phyloP scores from a whole-genome alignment of 192 early-diverging fungal species.

The Coemansia sp. region DNA sequence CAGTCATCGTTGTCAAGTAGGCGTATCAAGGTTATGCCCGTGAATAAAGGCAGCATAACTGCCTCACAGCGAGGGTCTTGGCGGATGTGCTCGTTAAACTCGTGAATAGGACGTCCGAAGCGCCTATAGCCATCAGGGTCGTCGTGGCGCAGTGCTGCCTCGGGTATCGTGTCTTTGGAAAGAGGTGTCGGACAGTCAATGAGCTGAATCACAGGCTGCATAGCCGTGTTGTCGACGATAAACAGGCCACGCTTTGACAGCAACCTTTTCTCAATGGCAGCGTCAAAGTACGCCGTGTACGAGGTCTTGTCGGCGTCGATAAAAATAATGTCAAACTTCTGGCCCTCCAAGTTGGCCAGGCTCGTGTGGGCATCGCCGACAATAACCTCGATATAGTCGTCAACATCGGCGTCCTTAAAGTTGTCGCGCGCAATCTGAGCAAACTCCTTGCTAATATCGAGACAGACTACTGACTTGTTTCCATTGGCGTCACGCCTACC shows the following conservation, averaged over 20 bases:
- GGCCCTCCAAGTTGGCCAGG: conserved; percentile 41
- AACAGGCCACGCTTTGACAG: conserved; percentile 63
- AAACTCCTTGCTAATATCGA: conserved; percentile 61
- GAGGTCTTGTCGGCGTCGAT: conserved; percentile 74
- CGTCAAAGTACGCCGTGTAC: conserved; percentile 68
- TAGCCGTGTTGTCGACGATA: conserved; percentile 66
- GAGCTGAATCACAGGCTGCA: conserved; percentile 20
- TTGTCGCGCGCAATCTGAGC: conserved; percentile 53
- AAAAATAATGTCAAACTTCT: conserved; percentile 66
- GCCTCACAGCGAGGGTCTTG: conserved; percentile 63
- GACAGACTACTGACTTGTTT: conserved; percentile 45
- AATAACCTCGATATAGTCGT: conserved; percentile 52
- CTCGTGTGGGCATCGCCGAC: conserved; percentile 33
- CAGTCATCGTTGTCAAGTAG: not conserved
- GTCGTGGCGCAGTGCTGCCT: conserved; percentile 6
- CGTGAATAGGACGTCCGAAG: conserved; percentile 33
- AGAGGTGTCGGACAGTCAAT: conserved; percentile 25
- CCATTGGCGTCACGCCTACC: conserved; percentile 10
- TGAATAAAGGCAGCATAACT: conserved; percentile 63
- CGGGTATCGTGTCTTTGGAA: conserved; percentile 7
- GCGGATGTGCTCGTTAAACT: conserved; percentile 67
- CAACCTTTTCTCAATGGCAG: conserved; percentile 63
- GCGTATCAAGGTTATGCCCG: conserved; percentile 36
- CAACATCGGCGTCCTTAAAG: conserved; percentile 28
- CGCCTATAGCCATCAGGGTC: not conserved